Evolutionary conservation across 75 land plant species (phyloP).

Genomic region (Chamaecyparis obtusa): DNA sequence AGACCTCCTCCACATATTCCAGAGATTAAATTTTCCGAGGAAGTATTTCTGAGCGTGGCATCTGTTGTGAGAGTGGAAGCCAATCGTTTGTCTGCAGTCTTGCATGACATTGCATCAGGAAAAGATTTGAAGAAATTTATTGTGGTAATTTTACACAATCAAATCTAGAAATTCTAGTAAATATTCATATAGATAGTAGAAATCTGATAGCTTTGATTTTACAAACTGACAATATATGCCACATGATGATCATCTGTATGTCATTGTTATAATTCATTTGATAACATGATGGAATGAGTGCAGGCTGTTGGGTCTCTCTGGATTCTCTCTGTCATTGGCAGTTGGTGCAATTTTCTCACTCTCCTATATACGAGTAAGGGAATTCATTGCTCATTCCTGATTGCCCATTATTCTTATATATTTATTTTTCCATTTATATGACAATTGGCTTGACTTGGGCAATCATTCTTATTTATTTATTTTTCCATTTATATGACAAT

Average conservation of each 20-base stretch:
- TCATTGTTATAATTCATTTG: not conserved
- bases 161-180: no score
- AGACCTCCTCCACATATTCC: constrained; percentile 30
- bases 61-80: not conserved
- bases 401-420: not conserved
- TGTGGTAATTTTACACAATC: constrained; percentile 15
- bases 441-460: not conserved
- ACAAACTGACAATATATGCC: not conserved
- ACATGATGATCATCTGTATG: not conserved
- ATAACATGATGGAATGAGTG: not conserved
- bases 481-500: not conserved
- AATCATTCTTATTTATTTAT: no score
- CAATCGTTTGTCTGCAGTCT: constrained; percentile 9
- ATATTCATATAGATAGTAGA: no score
- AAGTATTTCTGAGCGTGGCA: constrained; percentile 1
- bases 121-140: constrained; percentile 22
- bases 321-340: constrained; percentile 28
- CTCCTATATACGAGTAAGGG: constrained; percentile 35
- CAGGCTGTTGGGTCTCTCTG: constrained; percentile 26
- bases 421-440: not conserved
- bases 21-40: constrained; percentile 21
- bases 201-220: no score
- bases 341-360: constrained; percentile 33
- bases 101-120: constrained; percentile 19
- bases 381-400: not conserved